Percentiles rank a stretch among this genome's conserved stretches.
These are phyloP conservation scores for Eragrostis curvula DNA, from an alignment of 176 grass and related monocot species.

Conservation along the genomic window DNA sequence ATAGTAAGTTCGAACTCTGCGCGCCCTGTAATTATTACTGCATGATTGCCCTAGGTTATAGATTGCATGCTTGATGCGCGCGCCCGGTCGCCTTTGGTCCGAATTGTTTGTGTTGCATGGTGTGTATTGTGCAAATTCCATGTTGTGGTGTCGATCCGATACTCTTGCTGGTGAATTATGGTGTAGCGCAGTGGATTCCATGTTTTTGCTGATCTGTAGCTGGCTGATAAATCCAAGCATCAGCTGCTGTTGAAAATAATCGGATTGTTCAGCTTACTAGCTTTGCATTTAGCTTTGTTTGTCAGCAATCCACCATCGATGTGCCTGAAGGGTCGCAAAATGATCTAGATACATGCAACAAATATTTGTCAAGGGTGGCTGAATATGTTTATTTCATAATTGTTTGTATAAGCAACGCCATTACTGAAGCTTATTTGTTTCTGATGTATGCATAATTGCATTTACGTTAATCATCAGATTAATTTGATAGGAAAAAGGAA, in stretches of 20 bases:
- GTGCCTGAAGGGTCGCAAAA: neutral
- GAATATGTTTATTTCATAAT: neutral
- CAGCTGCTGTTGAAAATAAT: neutral
- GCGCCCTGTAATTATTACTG: neutral
- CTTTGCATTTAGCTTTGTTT: slow-evolving; percentile 2
- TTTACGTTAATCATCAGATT: neutral
- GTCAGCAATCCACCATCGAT: neutral
- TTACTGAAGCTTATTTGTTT: neutral
- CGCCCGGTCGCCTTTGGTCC: neutral
- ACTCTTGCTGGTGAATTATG: slow-evolving; percentile 9
- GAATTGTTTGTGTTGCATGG: slow-evolving; percentile 3
- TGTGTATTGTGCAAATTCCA: neutral
- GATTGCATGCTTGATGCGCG: slow-evolving; percentile 22
- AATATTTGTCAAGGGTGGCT: neutral
- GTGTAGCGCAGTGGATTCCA: neutral
- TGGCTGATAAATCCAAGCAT: neutral
- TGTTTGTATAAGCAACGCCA: neutral
- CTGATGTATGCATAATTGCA: neutral
- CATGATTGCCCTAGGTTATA: slow-evolving; percentile 4
- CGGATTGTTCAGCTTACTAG: neutral
- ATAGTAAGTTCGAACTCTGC: slow-evolving; percentile 59
- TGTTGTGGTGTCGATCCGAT: neutral
- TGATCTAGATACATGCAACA: neutral
- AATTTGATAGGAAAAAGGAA: neutral
- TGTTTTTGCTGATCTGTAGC: neutral